Base-by-base conservation (phyloP, 495 filamentous ascomycete genomes). In the Thozetella sp. region DNA sequence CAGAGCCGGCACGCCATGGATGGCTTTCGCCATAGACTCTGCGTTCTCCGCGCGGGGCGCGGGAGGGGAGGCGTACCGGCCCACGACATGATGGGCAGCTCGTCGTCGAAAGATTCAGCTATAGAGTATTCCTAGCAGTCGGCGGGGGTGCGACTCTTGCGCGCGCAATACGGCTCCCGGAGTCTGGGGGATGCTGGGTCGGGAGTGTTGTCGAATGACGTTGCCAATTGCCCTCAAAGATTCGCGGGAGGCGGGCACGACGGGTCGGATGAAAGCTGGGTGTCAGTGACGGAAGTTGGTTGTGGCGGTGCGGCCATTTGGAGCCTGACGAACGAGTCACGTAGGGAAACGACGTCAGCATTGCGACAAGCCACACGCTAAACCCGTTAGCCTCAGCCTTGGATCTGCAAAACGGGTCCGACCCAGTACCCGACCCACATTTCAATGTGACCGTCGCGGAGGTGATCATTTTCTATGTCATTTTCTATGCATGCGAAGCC, bases 51-150 rank as follows among this genome's bases (percentile, higher is more conserved):
- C n/a, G n/a, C n/a, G n/a, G n/a, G 43, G 50, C 6, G 53, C 60
- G 63, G 52, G 64, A 46, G 61, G 63, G 65, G 59, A 58, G 51
- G 55, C 73, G 64, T 76, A 85, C 83, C 83, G 67, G 83, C 81
- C 83, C 83, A 86, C 67, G 83, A 86, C 83, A 86, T 86, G 65
- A 58, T 79, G 64, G 73, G 71, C 67, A 61, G 58, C 37, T 69
- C 59, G 51, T n/a, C n/a, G n/a, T n/a, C n/a, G n/a, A n/a, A n/a
- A 22, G 9, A 2, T 55, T 17, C 9, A 37, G 53, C 19, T 48
- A n/a, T n/a, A n/a, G n/a, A n/a, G n/a, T n/a, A n/a, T n/a, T n/a
- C n/a, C n/a, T n/a, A n/a, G 50, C 10, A 20, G 50, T 25, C 10
- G 23, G 19, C 50, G 50, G 50, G 22, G 19, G 50, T 11, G 17